These are phyloP conservation scores for Globisporangium uncinulatum DNA, from an alignment of 352 stramenopile species.

Conservation along the genomic window DNA sequence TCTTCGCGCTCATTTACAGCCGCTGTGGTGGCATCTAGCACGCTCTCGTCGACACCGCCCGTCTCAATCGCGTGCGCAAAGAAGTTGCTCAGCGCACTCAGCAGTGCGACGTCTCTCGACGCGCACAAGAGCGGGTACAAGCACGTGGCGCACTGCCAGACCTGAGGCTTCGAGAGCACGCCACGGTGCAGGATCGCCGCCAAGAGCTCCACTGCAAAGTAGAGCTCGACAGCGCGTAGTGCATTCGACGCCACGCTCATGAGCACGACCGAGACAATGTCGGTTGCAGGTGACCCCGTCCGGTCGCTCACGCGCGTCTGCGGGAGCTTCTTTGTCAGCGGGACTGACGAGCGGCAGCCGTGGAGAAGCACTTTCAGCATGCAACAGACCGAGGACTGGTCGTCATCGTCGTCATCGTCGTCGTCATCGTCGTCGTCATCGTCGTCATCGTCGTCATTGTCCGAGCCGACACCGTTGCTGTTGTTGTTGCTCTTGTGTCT, in stretches of 20 bases:
- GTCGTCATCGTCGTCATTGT: conserved; percentile 23
- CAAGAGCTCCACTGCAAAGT: conserved; percentile 62
- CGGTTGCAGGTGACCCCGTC: conserved; percentile 15
- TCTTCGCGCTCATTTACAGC: conserved; percentile 13
- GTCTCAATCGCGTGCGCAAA: conserved; percentile 59
- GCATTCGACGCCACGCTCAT: conserved; percentile 20
- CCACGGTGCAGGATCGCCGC: conserved; percentile 52
- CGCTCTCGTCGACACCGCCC: conserved; percentile 34
- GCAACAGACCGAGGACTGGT: conserved; percentile 64
- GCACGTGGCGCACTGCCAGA: conserved; percentile 42
- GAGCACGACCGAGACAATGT: conserved; percentile 43
- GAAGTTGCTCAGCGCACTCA: conserved; percentile 57
- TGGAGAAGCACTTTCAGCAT: conserved; percentile 75
- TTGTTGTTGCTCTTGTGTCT: conserved; percentile 13
- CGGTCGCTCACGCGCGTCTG: conserved; percentile 15
- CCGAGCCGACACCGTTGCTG: conserved; percentile 4
- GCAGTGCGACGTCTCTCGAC: conserved; percentile 27
- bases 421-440: conserved; percentile 40
- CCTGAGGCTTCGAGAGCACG: conserved; percentile 37
- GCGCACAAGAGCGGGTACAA: conserved; percentile 39
- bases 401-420: conserved; percentile 44
- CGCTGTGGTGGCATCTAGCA: conserved; percentile 10
- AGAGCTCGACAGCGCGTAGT: conserved; percentile 45
- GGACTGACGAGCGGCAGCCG: conserved; percentile 52
- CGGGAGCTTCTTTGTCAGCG: conserved; percentile 52